These are phyloP conservation scores for Curvularia lunata DNA, from an alignment of 2,329 filamentous ascomycete genomes.

Conservation along the genomic window DNA sequence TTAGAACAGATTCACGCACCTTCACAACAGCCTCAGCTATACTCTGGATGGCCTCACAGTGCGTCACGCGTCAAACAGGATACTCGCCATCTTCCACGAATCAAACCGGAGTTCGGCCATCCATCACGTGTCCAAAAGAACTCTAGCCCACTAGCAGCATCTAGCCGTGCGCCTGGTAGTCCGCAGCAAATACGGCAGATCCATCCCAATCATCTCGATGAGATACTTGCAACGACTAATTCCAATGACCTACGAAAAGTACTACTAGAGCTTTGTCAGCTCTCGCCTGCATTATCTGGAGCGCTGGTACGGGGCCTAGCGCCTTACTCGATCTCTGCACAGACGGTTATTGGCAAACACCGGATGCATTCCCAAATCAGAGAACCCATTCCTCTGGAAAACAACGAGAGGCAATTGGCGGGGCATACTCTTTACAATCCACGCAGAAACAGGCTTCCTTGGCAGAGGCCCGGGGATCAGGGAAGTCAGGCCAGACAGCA, in stretches of 20 bases:
- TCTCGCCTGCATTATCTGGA: slow-evolving; percentile 42
- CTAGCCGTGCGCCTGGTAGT: neutral
- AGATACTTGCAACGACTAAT: slow-evolving; percentile 36
- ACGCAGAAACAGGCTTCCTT: neutral
- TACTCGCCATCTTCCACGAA: neutral
- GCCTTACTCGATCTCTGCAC: slow-evolving; percentile 39
- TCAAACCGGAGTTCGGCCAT: neutral
- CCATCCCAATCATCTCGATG: slow-evolving; percentile 35
- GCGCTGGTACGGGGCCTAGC: slow-evolving; percentile 43
- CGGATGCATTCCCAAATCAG: slow-evolving; percentile 1
- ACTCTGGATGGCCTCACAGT: slow-evolving; percentile 8
- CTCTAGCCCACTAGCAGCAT: neutral
- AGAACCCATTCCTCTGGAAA: too few relatives aligned
- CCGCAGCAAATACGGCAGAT: slow-evolving; percentile 23
- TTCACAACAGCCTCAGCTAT: slow-evolving; percentile 19
- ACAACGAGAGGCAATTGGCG: slow-evolving; percentile 3
- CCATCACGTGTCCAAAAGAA: slow-evolving; percentile 5
- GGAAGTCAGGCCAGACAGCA: neutral
- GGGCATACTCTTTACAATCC: neutral
- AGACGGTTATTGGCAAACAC: slow-evolving; percentile 22
- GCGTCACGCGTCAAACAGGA: neutral
- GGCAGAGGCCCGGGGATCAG: neutral
- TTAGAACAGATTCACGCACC: slow-evolving; percentile 10
- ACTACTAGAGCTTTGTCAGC: slow-evolving; percentile 37
- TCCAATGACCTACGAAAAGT: slow-evolving; percentile 26